A percentile compares a stretch with the other conserved stretches of the same genome.
Conservation (phyloP, 2,329 filamentous ascomycete species). For the Rhynchosporium secalis region DNA sequence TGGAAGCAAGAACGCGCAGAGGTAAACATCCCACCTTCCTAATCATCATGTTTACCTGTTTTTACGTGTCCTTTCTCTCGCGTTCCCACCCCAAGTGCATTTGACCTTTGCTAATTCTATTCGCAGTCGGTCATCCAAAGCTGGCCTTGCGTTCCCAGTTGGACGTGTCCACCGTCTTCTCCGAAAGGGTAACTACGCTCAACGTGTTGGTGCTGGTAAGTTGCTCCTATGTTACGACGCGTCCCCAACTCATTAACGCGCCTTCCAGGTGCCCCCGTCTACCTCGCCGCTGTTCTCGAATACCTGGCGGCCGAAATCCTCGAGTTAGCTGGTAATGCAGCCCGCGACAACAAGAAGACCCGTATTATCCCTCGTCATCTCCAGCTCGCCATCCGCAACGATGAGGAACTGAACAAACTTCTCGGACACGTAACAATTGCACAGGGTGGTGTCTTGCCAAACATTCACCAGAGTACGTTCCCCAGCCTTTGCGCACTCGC, state of each 20-base stretch:
- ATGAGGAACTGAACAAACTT: conserved; percentile 99
- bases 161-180: conserved; percentile 99
- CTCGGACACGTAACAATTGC: conserved; percentile 95
- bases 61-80: conserved; percentile 45
- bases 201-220: conserved; percentile 94
- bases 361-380: conserved; percentile 99
- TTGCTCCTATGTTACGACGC: conserved; percentile 27
- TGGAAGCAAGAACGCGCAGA: conserved; percentile 98
- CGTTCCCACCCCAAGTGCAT: neutral
- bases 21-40: conserved; percentile 64
- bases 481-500: neutral
- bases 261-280: conserved; percentile 75
- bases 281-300: conserved; percentile 95
- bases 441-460: conserved; percentile 94
- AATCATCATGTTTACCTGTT: conserved; percentile 21
- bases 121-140: conserved; percentile 92
- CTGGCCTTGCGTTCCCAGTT: conserved; percentile 97
- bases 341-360: conserved; percentile 99
- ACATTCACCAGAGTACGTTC: conserved; percentile 92
- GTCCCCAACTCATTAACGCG: conserved; percentile 33
- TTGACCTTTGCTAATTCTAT: conserved; percentile 42
- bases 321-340: conserved; percentile 97
- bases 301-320: conserved; percentile 99
- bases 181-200: conserved; percentile 98
- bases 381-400: conserved; percentile 98